Conservation (phyloP, 257 asterid genomes). For the Jaltomata sinuosa region DNA sequence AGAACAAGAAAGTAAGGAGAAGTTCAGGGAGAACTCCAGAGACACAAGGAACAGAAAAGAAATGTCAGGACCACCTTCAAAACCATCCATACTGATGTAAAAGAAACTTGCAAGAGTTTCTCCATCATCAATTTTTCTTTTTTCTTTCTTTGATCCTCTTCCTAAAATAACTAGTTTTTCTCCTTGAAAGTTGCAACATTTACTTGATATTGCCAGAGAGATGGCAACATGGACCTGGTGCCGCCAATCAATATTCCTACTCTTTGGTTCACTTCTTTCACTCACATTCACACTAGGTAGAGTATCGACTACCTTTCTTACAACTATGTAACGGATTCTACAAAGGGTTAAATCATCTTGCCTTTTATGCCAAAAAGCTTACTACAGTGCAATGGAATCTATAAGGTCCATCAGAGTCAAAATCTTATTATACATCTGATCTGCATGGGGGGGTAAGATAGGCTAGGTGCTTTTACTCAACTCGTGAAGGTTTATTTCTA, state of each 20-base stretch:
- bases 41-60: not conserved
- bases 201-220: not conserved
- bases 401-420: not conserved
- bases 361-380: not conserved
- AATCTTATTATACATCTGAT: not conserved
- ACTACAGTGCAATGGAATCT: not conserved
- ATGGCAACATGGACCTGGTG: not conserved
- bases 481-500: not conserved
- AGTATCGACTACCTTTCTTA: not conserved
- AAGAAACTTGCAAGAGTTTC: not conserved
- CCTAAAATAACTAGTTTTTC: not conserved
- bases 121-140: not conserved
- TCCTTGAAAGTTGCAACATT: not conserved
- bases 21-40: not conserved
- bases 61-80: not conserved
- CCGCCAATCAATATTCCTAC: not conserved
- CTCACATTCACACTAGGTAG: not conserved
- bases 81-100: not conserved
- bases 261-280: not conserved
- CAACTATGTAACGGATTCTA: not conserved
- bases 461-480: not conserved
- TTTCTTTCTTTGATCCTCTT: not conserved
- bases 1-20: not conserved
- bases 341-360: not conserved
- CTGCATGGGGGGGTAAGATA: not conserved